Evolutionary conservation across 306 rosid genomes (phyloP).

Genomic region (Inga leiocalycina): DNA sequence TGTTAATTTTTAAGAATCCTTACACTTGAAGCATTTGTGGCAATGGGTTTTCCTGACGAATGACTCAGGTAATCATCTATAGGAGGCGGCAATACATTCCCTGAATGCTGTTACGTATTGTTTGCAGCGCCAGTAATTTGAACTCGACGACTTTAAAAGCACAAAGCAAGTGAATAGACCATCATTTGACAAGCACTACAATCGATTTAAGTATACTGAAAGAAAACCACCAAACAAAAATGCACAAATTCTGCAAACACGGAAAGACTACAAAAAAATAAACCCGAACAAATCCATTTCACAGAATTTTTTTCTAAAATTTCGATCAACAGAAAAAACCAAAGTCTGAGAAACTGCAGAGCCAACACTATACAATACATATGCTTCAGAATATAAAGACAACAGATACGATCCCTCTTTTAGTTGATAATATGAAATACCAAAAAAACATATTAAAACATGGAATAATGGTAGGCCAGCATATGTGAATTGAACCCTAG

Average conservation of each 20-base stretch:
- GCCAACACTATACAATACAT: constrained; percentile 1
- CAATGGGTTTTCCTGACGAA: constrained; percentile 61
- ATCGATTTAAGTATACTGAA: no score
- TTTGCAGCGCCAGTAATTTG: constrained; percentile 76
- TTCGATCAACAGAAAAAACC: not conserved
- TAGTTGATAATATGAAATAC: not conserved
- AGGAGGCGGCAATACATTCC: constrained; percentile 82
- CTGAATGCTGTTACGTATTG: constrained; percentile 74
- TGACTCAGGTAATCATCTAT: constrained; percentile 58
- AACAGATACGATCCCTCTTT: not conserved
- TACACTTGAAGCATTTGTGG: constrained; percentile 66
- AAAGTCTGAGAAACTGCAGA: not conserved
- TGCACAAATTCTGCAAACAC: no score
- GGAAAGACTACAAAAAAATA: no score
- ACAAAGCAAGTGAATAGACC: no score
- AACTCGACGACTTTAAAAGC: constrained; percentile 74
- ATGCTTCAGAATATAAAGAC: constrained; percentile 7
- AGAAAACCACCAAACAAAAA: no score
- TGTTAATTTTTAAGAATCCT: constrained; percentile 22
- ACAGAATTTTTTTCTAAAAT: not conserved
- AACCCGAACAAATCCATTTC: not conserved
- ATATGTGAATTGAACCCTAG: constrained; percentile 11
- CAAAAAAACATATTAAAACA: not conserved
- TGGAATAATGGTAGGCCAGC: not conserved
- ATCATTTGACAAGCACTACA: no score